phyloP scores from a whole-genome alignment of 306 rosid genomes.

The Crotalaria pallida region DNA sequence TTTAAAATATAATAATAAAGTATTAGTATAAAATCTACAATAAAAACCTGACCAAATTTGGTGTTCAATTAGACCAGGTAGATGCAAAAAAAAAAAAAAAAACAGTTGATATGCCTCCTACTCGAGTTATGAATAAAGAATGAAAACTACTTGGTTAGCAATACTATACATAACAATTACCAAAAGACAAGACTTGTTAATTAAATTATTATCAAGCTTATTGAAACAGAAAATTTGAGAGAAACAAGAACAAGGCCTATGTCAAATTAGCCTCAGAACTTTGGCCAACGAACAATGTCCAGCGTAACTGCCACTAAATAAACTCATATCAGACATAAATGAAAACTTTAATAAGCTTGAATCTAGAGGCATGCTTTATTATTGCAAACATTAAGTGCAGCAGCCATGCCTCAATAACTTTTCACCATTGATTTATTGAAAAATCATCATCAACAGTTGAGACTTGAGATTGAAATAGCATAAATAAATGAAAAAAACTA shows the following conservation, averaged over 20 bases:
- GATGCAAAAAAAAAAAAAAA: not conserved
- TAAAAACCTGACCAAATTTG: not conserved
- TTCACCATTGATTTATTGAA: no score
- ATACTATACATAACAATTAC: not conserved
- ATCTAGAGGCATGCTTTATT: no score
- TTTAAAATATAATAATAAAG: not conserved
- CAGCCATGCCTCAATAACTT: no score
- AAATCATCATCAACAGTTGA: no score
- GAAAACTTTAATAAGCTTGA: not conserved
- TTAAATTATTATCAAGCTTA: slow-evolving; percentile 4
- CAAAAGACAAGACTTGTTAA: not conserved
- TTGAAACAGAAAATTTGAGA: not conserved
- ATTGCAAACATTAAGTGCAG: no score
- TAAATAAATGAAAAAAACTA: no score
- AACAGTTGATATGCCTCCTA: not conserved
- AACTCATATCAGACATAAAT: not conserved
- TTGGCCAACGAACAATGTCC: not conserved
- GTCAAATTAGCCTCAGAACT: not conserved
- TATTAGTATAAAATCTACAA: not conserved
- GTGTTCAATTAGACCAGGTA: not conserved
- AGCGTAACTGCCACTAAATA: not conserved
- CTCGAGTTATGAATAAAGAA: not conserved
- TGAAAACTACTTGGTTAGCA: not conserved
- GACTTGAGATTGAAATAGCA: no score
- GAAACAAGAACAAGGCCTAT: not conserved